phyloP scores from a whole-genome alignment of 257 asterid genomes.

The Solanum piurae region DNA sequence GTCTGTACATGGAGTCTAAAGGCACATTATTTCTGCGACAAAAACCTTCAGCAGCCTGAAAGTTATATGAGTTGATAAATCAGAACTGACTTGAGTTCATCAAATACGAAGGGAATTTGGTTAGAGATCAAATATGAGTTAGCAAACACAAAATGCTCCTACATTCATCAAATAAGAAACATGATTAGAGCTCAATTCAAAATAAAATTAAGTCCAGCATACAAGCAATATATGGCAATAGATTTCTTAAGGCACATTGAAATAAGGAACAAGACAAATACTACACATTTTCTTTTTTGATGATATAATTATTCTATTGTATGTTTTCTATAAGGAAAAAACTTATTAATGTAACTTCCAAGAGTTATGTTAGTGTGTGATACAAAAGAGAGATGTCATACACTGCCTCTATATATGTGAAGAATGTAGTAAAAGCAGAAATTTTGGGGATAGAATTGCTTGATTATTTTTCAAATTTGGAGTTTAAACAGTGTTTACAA shows the following conservation, averaged over 20 bases:
- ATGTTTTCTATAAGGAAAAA: background rate
- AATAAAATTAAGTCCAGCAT: background rate
- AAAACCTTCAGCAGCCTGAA: slow-evolving; percentile 97
- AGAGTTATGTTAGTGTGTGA: background rate
- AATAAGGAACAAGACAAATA: background rate
- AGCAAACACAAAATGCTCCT: background rate
- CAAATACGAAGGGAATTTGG: background rate
- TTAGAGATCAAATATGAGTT: background rate
- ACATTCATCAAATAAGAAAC: background rate
- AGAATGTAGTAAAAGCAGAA: background rate
- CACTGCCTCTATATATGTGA: background rate
- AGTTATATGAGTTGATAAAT: background rate
- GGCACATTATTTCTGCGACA: slow-evolving; percentile 77
- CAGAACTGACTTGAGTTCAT: background rate
- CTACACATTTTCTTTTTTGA: background rate
- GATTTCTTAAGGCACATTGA: background rate
- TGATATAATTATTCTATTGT: background rate
- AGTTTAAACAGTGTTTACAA: background rate
- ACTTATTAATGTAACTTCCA: background rate
- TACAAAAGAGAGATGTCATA: background rate
- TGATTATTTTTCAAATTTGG: background rate
- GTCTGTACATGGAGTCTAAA: slow-evolving; percentile 63
- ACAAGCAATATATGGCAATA: background rate
- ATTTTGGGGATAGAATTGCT: background rate
- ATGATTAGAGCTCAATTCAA: background rate